Evolutionary conservation across 2,329 filamentous ascomycete species (phyloP), one percentile per base, ranked within the genome.

Genomic region (Fusarium compactum): DNA sequence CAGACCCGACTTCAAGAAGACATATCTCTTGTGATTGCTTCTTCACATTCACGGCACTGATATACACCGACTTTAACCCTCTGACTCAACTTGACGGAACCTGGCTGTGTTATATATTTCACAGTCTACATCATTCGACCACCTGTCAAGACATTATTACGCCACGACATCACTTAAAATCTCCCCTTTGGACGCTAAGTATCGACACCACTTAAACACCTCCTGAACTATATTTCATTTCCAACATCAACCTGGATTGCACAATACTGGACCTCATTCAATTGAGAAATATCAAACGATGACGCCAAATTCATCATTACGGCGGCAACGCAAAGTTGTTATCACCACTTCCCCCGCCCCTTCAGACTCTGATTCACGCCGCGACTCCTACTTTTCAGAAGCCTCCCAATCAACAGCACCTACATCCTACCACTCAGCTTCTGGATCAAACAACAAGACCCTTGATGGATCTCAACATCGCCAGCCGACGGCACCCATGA

Each of bases 301-400:
- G 69, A 66, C 63, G 22, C 40, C 70, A 16, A 68, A 65, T 25
- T 59, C 60, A 48, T 74, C 73, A 65, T 59, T 64, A 60, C 62
- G 71, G 62, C 71, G 74, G 58, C 70, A 74, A 65, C 72, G 69
- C 40, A 69, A 74, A 62, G 74, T 74, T 51, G 68, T 74, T 57
- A 68, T 76, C 25, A 71, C 66, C 30, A 69, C 72, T 38, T 75
- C 73, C 43, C 74, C 74, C 22, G 67, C 72, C 22, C 69, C 71
- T 12, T 74, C 74, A 47, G 71, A 76, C 34, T 73, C 71, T 30
- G 65, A 74, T 54, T 76, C 74, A 50, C 67, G 75, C 55, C 71
- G 69, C 45, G 72, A 74, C 64, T 76, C 74, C 47, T 76, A 76
- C 65, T 75, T 75, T 46, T 76, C 74, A 46, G 70, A 76, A 64